phyloP scores from a whole-genome alignment of 768 basidiomycete genomes.

The Candolleomyces eurysporus region DNA sequence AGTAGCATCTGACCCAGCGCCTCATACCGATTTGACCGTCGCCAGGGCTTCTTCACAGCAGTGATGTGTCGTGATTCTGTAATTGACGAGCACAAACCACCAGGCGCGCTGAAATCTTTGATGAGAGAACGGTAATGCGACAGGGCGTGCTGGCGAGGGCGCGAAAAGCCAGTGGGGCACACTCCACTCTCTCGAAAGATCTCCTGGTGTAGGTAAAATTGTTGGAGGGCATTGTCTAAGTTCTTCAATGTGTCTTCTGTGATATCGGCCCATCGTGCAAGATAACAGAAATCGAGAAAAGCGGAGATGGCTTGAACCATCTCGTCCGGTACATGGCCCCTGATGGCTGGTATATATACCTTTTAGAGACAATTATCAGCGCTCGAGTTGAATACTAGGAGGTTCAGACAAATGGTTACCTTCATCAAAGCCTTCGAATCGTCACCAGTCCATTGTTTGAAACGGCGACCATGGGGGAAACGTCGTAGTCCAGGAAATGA shows the following conservation, averaged over 20 bases:
- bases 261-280: conserved; percentile 17
- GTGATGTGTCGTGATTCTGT: conserved; percentile 31
- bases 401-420: conserved; percentile 12
- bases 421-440: conserved; percentile 38
- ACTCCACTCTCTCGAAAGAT: conserved; percentile 23
- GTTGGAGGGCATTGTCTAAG: conserved; percentile 16
- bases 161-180: conserved; percentile 9
- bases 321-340: conserved; percentile 12
- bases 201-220: conserved; percentile 27
- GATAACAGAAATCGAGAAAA: conserved; percentile 33
- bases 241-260: conserved; percentile 5
- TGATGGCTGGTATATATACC: conserved; percentile 22
- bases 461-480: conserved; percentile 25
- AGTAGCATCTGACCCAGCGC: conserved; percentile 35
- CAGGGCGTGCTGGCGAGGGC: conserved; percentile 24
- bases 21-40: conserved; percentile 26
- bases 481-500: conserved; percentile 17
- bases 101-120: conserved; percentile 22
- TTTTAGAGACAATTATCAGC: not conserved
- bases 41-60: conserved; percentile 35
- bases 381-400: not conserved
- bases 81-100: conserved; percentile 29
- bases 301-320: conserved; percentile 21
- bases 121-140: conserved; percentile 18
- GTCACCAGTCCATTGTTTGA: conserved; percentile 35